Evolutionary conservation across 345 rosid species (phyloP).

Genomic region (Euclidium syriacum): DNA sequence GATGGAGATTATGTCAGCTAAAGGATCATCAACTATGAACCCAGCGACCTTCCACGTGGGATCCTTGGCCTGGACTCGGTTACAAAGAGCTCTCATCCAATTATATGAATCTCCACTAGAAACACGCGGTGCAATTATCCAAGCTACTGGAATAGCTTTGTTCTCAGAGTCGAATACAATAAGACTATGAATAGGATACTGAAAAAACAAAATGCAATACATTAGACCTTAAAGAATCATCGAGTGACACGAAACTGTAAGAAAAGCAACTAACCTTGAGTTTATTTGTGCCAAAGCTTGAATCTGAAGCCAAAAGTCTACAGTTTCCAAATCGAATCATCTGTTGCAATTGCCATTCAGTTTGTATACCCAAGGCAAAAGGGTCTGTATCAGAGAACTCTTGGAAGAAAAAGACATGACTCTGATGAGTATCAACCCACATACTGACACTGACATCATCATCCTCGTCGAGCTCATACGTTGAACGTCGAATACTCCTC

Average conservation of each 20-base stretch:
- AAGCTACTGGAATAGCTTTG: slow-evolving; percentile 95
- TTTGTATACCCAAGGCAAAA: slow-evolving; percentile 80
- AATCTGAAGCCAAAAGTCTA: slow-evolving; percentile 81
- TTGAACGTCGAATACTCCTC: slow-evolving; percentile 82
- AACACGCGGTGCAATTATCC: slow-evolving; percentile 76
- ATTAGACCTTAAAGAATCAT: slow-evolving; percentile 21
- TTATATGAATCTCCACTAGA: slow-evolving; percentile 53
- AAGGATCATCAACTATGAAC: slow-evolving; percentile 91
- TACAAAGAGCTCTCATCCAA: slow-evolving; percentile 95
- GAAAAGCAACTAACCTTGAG: slow-evolving; percentile 60
- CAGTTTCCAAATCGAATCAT: slow-evolving; percentile 89
- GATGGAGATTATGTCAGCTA: slow-evolving; percentile 57
- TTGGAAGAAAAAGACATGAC: slow-evolving; percentile 64
- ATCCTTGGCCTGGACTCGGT: slow-evolving; percentile 77
- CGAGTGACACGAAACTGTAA: neutral
- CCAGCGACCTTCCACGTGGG: slow-evolving; percentile 92
- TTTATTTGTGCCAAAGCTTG: slow-evolving; percentile 88
- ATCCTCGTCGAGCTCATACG: slow-evolving; percentile 72
- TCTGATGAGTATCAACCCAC: slow-evolving; percentile 93
- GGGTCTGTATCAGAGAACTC: slow-evolving; percentile 73
- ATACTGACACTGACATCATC: slow-evolving; percentile 63
- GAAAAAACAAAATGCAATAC: slow-evolving; percentile 24
- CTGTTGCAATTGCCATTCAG: slow-evolving; percentile 99
- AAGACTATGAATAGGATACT: slow-evolving; percentile 90
- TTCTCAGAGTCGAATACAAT: slow-evolving; percentile 85